phyloP scores from a whole-genome alignment of 768 basidiomycete genomes.

The Rossbeevera mucosa region DNA sequence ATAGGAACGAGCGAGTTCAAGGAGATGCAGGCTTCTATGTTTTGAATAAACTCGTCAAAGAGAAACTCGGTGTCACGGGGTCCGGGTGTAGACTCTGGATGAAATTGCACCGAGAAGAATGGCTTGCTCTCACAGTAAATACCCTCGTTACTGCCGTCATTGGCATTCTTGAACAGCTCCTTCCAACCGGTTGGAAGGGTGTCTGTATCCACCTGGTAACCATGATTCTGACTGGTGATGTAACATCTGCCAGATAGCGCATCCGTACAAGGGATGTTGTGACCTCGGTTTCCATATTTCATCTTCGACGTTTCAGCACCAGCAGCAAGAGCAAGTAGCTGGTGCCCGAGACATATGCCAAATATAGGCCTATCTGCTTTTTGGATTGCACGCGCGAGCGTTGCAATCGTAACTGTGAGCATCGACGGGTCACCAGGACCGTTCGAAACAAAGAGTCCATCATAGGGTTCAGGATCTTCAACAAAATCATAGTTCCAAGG shows the following conservation, averaged over 20 bases:
- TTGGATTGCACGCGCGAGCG: conserved; percentile 63
- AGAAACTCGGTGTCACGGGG: conserved; percentile 98
- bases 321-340: conserved; percentile 90
- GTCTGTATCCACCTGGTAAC: conserved; percentile 84
- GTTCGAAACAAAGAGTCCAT: conserved; percentile 95
- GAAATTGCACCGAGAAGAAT: conserved; percentile 99
- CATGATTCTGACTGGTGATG: conserved; percentile 99
- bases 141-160: conserved; percentile 96
- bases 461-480: conserved; percentile 73
- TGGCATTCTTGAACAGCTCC: conserved; percentile 93
- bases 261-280: conserved; percentile 97
- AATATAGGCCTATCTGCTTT: conserved; percentile 84
- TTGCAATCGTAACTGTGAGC: conserved; percentile 64
- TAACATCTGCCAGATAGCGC: conserved; percentile 93
- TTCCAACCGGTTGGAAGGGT: conserved; percentile 85
- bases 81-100: conserved; percentile 95
- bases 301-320: conserved; percentile 96
- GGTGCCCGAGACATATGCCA: conserved; percentile 98
- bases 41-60: conserved; percentile 95
- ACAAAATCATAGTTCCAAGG: conserved; percentile 96
- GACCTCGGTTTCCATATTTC: conserved; percentile 99
- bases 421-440: conserved; percentile 96
- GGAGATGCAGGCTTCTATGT: conserved; percentile 67
- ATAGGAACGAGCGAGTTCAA: conserved; percentile 55
- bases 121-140: conserved; percentile 91